Evolutionary conservation across 331 rosid genomes (phyloP), one percentile per base, ranked within the genome.

Genomic region (Pyrus hybrid): DNA sequence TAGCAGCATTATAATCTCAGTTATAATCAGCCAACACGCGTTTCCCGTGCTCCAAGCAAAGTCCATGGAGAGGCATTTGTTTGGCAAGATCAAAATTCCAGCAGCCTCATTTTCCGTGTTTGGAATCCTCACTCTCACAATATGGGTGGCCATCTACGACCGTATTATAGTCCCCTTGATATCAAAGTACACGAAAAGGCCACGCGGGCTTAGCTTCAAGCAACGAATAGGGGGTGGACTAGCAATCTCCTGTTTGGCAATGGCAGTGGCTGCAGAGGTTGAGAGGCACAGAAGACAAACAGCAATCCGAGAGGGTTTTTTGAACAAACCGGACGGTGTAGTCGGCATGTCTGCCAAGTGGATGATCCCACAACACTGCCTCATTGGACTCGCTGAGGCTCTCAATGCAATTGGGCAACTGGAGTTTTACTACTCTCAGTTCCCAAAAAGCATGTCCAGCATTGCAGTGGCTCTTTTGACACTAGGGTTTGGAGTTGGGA

Each of bases 381-480:
- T 93, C 0, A 17, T 7, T 35, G 97, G 97, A 62, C 21, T 88
- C 1, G 93, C 87, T 1, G 94, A 91, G 86, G 97, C 79, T 11
- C 83, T 89, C 8, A 90, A 87, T 57, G 67, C 71, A 1, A 90
- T 90, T 32, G 97, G 90, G 66, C 94, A 90, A 63, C 81, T 88
- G 18, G 95, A 93, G 73, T 93, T 91, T 61, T 93, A 67, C 78
- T 93, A 91, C 79, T 85, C 88, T 35, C 88, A 90, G 62, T 78
- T 91, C 67, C 98, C 98, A 13, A 86, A 78, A 57, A 84, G 80
- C 72, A 88, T 91, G 96, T 76, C 93, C 1, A 91, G 97, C 77
- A 84, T 93, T 61, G 96, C 89, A 20, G 56, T 91, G 79, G 45
- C 91, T 12, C 83, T 93, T 62, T 75, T 80, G 5, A 0, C 81